phyloP scores from a whole-genome alignment of 768 basidiomycete genomes.

The Tylopilus sp. region DNA sequence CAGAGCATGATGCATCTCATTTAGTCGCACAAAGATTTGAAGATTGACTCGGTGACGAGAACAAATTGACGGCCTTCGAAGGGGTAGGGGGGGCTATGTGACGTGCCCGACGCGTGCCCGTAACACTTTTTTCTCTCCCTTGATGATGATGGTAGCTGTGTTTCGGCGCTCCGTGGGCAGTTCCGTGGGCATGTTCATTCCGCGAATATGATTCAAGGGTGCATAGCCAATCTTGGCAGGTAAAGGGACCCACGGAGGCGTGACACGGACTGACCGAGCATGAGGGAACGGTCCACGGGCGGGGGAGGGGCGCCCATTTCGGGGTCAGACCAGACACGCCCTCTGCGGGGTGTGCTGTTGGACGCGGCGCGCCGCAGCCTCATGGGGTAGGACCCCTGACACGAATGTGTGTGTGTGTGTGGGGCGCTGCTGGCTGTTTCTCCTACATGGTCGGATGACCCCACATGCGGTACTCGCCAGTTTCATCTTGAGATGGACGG shows the following conservation, averaged over 20 bases:
- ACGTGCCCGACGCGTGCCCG: conserved; percentile 16
- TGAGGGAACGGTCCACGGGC: background rate
- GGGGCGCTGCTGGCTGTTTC: background rate
- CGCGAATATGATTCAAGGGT: conserved; percentile 25
- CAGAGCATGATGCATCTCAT: conserved; percentile 23
- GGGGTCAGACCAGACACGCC: conserved; percentile 1
- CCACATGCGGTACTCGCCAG: conserved; percentile 3
- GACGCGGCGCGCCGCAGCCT: conserved; percentile 16
- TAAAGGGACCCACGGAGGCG: background rate
- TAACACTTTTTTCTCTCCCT: background rate
- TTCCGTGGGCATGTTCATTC: conserved; percentile 17
- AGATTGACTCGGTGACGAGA: conserved; percentile 15
- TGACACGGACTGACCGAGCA: background rate
- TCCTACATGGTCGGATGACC: background rate
- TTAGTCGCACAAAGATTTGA: conserved; percentile 1
- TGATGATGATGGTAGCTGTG: background rate
- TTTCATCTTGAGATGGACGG: background rate
- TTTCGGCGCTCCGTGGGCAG: conserved; percentile 1
- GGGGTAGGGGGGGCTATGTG: conserved; percentile 1
- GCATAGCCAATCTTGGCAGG: conserved; percentile 19
- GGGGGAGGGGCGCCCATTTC: background rate
- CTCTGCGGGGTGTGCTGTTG: background rate
- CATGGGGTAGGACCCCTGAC: conserved; percentile 14
- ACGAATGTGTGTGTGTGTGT: background rate
- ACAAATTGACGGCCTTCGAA: background rate